Evolutionary conservation across 208 protist genomes (phyloP).

Genomic region (Acanthamoeba lenticulata): DNA sequence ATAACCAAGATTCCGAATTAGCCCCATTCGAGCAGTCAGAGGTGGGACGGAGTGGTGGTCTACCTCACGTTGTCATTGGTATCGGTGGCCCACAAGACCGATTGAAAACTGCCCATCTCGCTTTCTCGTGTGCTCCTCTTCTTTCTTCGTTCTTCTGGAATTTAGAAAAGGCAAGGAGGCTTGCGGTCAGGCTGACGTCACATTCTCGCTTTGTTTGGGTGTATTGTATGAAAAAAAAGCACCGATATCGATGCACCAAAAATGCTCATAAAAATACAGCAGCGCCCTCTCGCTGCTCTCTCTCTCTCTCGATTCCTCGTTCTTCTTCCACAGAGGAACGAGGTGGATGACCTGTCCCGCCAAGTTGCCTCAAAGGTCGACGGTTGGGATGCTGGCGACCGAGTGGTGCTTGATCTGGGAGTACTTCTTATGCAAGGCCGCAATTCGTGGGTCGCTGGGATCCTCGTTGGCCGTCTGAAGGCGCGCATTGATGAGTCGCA

Average conservation of each 20-base stretch:
- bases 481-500: not conserved
- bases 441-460: not conserved
- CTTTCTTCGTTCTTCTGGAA: too few relatives aligned
- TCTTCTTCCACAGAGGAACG: not conserved
- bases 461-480: not conserved
- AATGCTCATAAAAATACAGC: too few relatives aligned
- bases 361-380: not conserved
- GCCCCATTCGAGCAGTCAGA: not conserved
- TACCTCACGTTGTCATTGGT: not conserved
- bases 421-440: not conserved
- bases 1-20: not conserved
- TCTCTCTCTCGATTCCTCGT: not conserved
- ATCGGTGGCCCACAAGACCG: not conserved
- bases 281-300: not conserved
- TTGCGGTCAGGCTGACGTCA: too few relatives aligned
- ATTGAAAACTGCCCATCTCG: not conserved
- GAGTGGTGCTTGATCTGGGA: constrained; percentile 7
- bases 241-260: not conserved
- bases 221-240: too few relatives aligned
- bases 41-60: not conserved
- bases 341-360: not conserved
- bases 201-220: too few relatives aligned
- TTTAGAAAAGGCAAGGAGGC: too few relatives aligned
- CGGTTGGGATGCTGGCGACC: not conserved
- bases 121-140: not conserved